These are phyloP conservation scores for Magnusiomyces magnusii DNA, from an alignment of 1,139 yeast species.

Conservation along the genomic window DNA sequence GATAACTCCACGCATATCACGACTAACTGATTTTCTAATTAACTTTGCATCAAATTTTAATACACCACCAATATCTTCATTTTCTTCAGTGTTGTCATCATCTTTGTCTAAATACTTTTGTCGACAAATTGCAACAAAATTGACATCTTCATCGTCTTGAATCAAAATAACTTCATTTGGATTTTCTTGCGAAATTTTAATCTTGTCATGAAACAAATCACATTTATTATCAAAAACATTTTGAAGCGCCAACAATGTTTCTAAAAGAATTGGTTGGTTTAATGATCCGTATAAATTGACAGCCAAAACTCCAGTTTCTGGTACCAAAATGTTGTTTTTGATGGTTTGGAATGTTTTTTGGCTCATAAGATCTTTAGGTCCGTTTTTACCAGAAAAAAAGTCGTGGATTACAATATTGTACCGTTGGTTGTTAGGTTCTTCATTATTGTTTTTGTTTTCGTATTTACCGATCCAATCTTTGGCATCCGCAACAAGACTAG, in stretches of 20 bases:
- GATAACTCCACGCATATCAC: constrained; percentile 4
- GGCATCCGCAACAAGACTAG: constrained; percentile 4
- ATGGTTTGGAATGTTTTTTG: constrained; percentile 1
- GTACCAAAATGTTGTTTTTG: neutral
- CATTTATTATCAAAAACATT: constrained; percentile 5
- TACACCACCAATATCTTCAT: too few species aligned
- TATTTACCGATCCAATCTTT: constrained; percentile 4
- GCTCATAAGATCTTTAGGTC: constrained; percentile 1
- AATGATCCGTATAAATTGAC: constrained; percentile 8
- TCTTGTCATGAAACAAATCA: constrained; percentile 9
- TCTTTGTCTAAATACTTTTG: neutral
- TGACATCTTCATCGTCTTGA: constrained; percentile 1
- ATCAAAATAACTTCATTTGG: neutral
- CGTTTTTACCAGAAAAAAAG: constrained; percentile 7
- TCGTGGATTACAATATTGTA: constrained; percentile 10
- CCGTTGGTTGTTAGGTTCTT: neutral
- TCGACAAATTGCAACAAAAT: constrained; percentile 6
- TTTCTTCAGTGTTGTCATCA: neutral
- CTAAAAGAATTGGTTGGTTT: neutral
- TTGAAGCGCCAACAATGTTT: neutral
- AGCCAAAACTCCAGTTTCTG: constrained; percentile 7
- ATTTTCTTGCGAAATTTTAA: neutral
- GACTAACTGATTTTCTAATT: neutral
- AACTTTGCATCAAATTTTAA: neutral
- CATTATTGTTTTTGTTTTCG: neutral